Percentiles rank a stretch among this genome's conserved stretches.
phyloP scores from a whole-genome alignment of 2,329 filamentous ascomycete genomes.

The Cladorrhinum sp. region DNA sequence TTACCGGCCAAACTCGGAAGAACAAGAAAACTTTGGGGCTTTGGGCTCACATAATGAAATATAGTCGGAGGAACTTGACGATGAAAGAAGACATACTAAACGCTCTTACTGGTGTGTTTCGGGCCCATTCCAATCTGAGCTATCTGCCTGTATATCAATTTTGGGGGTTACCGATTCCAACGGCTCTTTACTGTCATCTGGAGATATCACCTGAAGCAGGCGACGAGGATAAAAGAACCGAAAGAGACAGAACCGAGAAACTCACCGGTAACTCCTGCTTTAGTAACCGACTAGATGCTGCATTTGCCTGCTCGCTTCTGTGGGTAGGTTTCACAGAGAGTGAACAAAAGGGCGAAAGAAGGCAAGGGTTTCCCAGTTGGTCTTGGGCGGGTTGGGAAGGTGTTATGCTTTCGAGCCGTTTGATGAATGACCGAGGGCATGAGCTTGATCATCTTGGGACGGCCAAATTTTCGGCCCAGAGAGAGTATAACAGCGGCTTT shows the following conservation, averaged over 20 bases:
- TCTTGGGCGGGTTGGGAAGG: conserved; percentile 1
- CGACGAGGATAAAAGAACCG: too few relatives aligned
- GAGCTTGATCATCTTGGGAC: background rate
- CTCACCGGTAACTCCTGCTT: too few relatives aligned
- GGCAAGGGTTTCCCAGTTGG: background rate
- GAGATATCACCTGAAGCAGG: background rate
- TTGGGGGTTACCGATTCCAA: background rate
- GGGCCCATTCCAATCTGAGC: background rate
- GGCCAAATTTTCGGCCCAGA: background rate
- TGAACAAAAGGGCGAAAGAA: too few relatives aligned
- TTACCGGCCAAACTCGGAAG: background rate
- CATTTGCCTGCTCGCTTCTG: too few relatives aligned
- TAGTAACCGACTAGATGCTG: too few relatives aligned
- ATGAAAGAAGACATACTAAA: background rate
- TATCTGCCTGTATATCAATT: background rate
- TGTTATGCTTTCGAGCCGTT: too few relatives aligned
- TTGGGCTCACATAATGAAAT: background rate
- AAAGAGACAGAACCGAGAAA: too few relatives aligned
- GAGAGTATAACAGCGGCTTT: background rate
- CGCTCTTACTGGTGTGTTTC: background rate
- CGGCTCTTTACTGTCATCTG: background rate
- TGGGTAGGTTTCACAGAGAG: too few relatives aligned
- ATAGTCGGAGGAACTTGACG: background rate
- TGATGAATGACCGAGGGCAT: too few relatives aligned
- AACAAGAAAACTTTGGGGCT: background rate